phyloP scores from a whole-genome alignment of 2,329 filamentous ascomycete species.

The Hypoxylon sp. region DNA sequence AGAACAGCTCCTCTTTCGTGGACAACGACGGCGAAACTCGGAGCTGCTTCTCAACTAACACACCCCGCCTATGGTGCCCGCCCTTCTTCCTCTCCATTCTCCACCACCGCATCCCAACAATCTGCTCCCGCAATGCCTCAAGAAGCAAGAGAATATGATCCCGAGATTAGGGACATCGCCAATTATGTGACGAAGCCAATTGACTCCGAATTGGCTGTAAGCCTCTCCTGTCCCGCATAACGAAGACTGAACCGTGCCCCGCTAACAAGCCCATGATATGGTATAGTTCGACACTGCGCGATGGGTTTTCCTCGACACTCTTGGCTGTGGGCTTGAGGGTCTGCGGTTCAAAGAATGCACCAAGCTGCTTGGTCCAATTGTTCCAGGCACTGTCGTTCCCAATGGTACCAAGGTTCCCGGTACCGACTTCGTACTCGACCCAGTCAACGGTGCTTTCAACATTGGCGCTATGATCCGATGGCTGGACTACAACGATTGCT shows the following conservation, averaged over 20 bases:
- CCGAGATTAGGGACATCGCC: constrained; percentile 94
- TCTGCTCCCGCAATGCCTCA: constrained; percentile 62
- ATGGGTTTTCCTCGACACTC: constrained; percentile 95
- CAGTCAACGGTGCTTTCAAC: constrained; percentile 96
- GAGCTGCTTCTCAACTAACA: constrained; percentile 44
- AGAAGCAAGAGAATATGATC: constrained; percentile 75
- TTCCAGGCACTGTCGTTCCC: constrained; percentile 89
- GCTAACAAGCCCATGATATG: constrained; percentile 41
- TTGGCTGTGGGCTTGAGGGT: constrained; percentile 95
- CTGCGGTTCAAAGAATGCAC: constrained; percentile 95
- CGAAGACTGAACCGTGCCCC: constrained; percentile 14
- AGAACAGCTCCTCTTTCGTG: constrained; percentile 49
- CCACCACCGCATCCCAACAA: constrained; percentile 57
- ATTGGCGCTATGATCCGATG: constrained; percentile 98
- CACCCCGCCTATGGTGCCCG: constrained; percentile 48
- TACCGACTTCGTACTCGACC: constrained; percentile 93
- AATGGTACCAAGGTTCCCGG: constrained; percentile 92
- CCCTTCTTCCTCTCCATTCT: constrained; percentile 53
- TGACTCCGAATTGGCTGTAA: constrained; percentile 89
- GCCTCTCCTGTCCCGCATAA: constrained; percentile 50
- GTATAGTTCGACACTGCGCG: constrained; percentile 89
- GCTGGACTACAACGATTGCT: constrained; percentile 99
- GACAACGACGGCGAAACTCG: constrained; percentile 41
- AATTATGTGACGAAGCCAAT: constrained; percentile 91
- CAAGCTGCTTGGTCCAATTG: constrained; percentile 91